phyloP scores from a whole-genome alignment of 164 flowering plant species.

The Vitis riparia region DNA sequence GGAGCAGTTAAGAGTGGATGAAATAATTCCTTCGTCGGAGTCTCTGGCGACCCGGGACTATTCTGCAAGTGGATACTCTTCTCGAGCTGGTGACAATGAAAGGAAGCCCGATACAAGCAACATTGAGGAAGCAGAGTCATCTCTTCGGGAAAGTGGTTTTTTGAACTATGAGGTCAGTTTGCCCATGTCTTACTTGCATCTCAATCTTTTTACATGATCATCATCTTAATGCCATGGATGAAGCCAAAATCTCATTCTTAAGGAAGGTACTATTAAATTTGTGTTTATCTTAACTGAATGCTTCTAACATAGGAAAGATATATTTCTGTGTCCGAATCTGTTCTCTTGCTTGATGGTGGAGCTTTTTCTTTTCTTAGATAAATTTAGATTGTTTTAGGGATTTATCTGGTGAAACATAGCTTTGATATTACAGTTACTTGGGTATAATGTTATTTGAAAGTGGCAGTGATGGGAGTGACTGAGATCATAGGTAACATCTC shows the following conservation, averaged over 20 bases:
- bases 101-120: slow-evolving; percentile 59
- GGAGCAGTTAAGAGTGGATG: slow-evolving; percentile 59
- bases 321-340: background rate
- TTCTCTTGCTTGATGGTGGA: background rate
- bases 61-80: slow-evolving; percentile 73
- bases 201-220: background rate
- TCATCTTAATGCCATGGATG: background rate
- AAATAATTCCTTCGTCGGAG: slow-evolving; percentile 61
- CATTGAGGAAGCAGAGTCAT: slow-evolving; percentile 93
- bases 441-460: no score
- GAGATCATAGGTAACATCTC: no score
- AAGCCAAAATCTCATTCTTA: background rate
- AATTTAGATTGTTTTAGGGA: background rate
- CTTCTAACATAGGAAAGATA: background rate
- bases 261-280: no score
- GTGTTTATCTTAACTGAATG: background rate
- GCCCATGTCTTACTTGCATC: background rate
- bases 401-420: background rate
- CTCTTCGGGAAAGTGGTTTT: slow-evolving; percentile 77
- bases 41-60: slow-evolving; percentile 82
- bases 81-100: slow-evolving; percentile 62
- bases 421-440: background rate
- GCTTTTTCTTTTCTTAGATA: background rate
- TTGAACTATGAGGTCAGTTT: slow-evolving; percentile 81
- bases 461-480: no score